A percentile compares a stretch with the other conserved stretches of the same genome.
Evolutionary conservation across 1,284 basidiomycete species (phyloP).

Genomic region (Papiliotrema laurentii): DNA sequence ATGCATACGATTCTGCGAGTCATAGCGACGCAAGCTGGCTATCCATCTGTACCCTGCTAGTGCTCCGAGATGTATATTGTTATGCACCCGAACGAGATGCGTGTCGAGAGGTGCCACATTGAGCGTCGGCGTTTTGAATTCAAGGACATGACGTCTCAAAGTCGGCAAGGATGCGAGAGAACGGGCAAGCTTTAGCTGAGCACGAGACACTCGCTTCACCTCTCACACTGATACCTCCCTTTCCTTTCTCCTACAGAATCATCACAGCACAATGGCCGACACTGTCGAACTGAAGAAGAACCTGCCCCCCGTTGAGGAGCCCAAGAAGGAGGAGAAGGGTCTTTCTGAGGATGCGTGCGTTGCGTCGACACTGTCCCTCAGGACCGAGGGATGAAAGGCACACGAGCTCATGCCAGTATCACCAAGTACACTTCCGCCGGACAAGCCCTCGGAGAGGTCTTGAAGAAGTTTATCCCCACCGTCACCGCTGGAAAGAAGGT

Average conservation of each 20-base stretch:
- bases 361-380: neutral
- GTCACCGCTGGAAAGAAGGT: conserved; percentile 73
- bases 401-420: conserved; percentile 25
- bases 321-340: conserved; percentile 43
- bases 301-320: conserved; percentile 30
- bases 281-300: conserved; percentile 27
- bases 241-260: neutral
- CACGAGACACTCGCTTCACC: neutral
- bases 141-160: neutral
- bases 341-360: conserved; percentile 46
- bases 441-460: conserved; percentile 79
- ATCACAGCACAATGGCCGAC: conserved; percentile 18
- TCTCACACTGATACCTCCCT: neutral
- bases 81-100: too few species aligned
- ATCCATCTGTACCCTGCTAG: too few species aligned
- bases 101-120: neutral
- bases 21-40: too few species aligned
- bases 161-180: neutral
- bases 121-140: conserved; percentile 4
- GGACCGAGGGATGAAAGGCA: neutral
- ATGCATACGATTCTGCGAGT: too few species aligned
- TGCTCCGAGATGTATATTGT: too few species aligned
- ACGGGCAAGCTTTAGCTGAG: neutral
- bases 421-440: conserved; percentile 71
- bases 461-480: conserved; percentile 77